phyloP scores from a whole-genome alignment of 2,329 filamentous ascomycete species.

The Aspergillus spinulosporus region DNA sequence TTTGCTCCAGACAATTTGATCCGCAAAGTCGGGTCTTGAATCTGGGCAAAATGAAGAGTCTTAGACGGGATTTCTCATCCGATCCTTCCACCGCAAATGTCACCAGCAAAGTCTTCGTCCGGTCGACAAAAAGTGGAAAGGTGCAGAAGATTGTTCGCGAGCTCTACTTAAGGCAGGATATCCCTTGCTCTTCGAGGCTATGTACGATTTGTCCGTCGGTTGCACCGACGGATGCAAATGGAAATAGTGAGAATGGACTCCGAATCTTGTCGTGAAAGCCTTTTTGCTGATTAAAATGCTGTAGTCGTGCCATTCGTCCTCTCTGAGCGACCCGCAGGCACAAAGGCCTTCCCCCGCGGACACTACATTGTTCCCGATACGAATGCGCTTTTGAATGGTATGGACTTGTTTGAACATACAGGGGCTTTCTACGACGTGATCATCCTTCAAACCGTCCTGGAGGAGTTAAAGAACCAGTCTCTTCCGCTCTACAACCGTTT shows the following conservation, averaged over 20 bases:
- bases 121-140: slow-evolving; percentile 92
- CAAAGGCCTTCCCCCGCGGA: slow-evolving; percentile 76
- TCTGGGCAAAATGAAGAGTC: slow-evolving; percentile 57
- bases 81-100: slow-evolving; percentile 68
- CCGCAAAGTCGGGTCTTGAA: slow-evolving; percentile 17
- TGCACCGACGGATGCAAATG: slow-evolving; percentile 76
- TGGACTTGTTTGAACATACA: slow-evolving; percentile 94
- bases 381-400: slow-evolving; percentile 89
- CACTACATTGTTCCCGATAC: slow-evolving; percentile 96
- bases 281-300: slow-evolving; percentile 25
- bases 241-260: slow-evolving; percentile 59
- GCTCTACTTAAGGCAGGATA: slow-evolving; percentile 92
- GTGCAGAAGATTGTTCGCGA: slow-evolving; percentile 98
- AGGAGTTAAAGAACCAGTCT: slow-evolving; percentile 92
- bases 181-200: slow-evolving; percentile 91
- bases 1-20: slow-evolving; percentile 8
- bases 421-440: slow-evolving; percentile 96
- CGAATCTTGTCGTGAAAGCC: background rate
- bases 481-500: slow-evolving; percentile 93
- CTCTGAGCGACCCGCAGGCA: slow-evolving; percentile 82
- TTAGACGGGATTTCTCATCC: slow-evolving; percentile 57
- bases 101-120: slow-evolving; percentile 92
- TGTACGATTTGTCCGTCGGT: slow-evolving; percentile 73
- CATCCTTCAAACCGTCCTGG: slow-evolving; percentile 90
- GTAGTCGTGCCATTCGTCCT: slow-evolving; percentile 80